Evolutionary conservation across 2,329 filamentous ascomycete species (phyloP).

Genomic region (Periglandula ipomoeae): DNA sequence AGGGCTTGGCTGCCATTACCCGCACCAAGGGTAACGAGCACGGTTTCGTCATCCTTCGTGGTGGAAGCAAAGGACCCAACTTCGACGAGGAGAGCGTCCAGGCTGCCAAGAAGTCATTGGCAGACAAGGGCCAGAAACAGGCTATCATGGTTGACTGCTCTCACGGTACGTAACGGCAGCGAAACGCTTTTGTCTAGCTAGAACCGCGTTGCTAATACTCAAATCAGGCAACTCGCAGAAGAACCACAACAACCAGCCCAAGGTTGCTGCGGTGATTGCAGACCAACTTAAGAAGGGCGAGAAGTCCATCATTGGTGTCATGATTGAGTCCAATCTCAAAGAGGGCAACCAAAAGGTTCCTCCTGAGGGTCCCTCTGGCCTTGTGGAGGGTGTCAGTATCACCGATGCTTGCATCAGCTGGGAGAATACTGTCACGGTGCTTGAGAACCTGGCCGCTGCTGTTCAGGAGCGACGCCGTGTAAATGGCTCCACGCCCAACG

Average conservation of each 20-base stretch:
- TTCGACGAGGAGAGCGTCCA: conserved; percentile 81
- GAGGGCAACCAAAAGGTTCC: conserved; percentile 87
- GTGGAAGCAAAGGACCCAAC: conserved; percentile 87
- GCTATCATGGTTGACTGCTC: conserved; percentile 99
- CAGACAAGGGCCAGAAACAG: conserved; percentile 74
- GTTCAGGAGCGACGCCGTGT: conserved; percentile 63
- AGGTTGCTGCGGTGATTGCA: conserved; percentile 56
- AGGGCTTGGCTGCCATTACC: conserved; percentile 89
- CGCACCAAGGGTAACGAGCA: conserved; percentile 91
- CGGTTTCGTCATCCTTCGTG: conserved; percentile 92
- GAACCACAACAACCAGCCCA: conserved; percentile 94
- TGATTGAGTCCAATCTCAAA: conserved; percentile 98
- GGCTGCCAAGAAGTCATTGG: conserved; percentile 66
- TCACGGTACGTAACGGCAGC: conserved; percentile 55
- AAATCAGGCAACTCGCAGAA: conserved; percentile 82
- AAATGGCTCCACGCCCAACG: conserved; percentile 27
- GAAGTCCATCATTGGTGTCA: conserved; percentile 84
- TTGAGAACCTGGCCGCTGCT: conserved; percentile 79
- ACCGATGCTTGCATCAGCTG: conserved; percentile 95
- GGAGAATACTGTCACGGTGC: conserved; percentile 71
- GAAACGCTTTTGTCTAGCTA: background rate
- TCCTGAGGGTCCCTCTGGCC: conserved; percentile 62
- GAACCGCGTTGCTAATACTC: background rate
- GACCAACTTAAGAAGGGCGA: conserved; percentile 86
- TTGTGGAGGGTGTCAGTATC: conserved; percentile 88